These are phyloP conservation scores for Penicillium daleae DNA, from an alignment of 495 filamentous ascomycete genomes.

Conservation along the genomic window DNA sequence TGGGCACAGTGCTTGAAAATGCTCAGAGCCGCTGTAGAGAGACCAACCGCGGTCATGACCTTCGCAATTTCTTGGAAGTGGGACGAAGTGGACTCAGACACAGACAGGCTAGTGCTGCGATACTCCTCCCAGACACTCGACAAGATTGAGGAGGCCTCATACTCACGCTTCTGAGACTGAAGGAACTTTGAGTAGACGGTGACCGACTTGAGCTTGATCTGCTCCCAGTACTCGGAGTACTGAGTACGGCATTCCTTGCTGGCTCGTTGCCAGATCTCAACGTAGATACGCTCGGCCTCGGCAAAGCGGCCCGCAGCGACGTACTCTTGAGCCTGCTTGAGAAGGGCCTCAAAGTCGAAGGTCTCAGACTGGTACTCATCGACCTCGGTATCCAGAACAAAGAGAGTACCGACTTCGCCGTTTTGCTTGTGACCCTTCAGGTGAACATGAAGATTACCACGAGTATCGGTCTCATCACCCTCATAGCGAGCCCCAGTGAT, in stretches of 20 bases:
- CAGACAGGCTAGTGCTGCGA: slow-evolving; percentile 27
- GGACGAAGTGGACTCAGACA: slow-evolving; percentile 28
- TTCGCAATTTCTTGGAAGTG: slow-evolving; percentile 40
- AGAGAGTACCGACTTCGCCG: slow-evolving; percentile 23
- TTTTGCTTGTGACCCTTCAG: slow-evolving; percentile 25
- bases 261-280: slow-evolving; percentile 43
- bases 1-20: slow-evolving; percentile 41
- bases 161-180: slow-evolving; percentile 32
- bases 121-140: slow-evolving; percentile 43
- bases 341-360: slow-evolving; percentile 29
- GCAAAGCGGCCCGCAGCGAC: slow-evolving; percentile 24
- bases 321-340: slow-evolving; percentile 30
- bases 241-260: slow-evolving; percentile 37
- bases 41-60: slow-evolving; percentile 39
- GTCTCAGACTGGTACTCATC: slow-evolving; percentile 26
- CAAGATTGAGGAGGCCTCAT: slow-evolving; percentile 41
- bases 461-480: slow-evolving; percentile 13
- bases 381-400: slow-evolving; percentile 28
- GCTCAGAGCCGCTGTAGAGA: slow-evolving; percentile 35
- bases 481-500: slow-evolving; percentile 19
- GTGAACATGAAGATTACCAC: slow-evolving; percentile 35
- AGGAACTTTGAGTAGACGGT: slow-evolving; percentile 40
- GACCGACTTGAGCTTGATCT: slow-evolving; percentile 35
- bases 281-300: slow-evolving; percentile 36
- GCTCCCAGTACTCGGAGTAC: slow-evolving; percentile 36